Evolutionary conservation across 495 filamentous ascomycete species (phyloP).

Genomic region (Apodospora peruviana): DNA sequence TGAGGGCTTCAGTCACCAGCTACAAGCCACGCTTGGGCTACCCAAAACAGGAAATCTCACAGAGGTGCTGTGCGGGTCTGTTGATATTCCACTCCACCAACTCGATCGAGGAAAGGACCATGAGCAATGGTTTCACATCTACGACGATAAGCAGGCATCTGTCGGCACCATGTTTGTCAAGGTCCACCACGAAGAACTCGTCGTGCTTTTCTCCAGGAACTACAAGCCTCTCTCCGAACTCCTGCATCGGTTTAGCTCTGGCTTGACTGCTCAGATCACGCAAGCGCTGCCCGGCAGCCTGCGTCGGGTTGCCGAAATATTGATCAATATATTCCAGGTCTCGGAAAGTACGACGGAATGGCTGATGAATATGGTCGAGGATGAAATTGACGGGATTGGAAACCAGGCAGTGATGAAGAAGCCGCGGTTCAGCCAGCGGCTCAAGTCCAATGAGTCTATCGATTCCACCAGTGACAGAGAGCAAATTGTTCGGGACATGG

Average conservation of each 20-base stretch:
- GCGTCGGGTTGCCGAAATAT: slow-evolving; percentile 72
- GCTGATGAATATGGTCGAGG: slow-evolving; percentile 89
- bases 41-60: slow-evolving; percentile 29
- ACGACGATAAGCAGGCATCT: slow-evolving; percentile 62
- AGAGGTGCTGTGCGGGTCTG: slow-evolving; percentile 57
- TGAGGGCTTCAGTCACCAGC: slow-evolving; percentile 37
- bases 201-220: slow-evolving; percentile 79
- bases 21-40: slow-evolving; percentile 38
- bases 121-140: slow-evolving; percentile 86
- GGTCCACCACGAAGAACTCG: slow-evolving; percentile 75
- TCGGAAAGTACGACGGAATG: slow-evolving; percentile 84
- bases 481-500: slow-evolving; percentile 54
- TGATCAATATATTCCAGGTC: slow-evolving; percentile 94
- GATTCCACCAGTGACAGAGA: slow-evolving; percentile 52
- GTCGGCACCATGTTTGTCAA: slow-evolving; percentile 86
- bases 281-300: slow-evolving; percentile 71
- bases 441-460: slow-evolving; percentile 74
- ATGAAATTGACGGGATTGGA: slow-evolving; percentile 90
- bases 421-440: slow-evolving; percentile 66
- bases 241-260: slow-evolving; percentile 76
- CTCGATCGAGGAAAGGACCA: slow-evolving; percentile 70
- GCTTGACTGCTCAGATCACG: slow-evolving; percentile 79
- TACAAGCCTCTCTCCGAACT: slow-evolving; percentile 81
- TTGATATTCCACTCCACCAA: slow-evolving; percentile 82
- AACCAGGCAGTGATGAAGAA: slow-evolving; percentile 68